These are phyloP conservation scores for Flaveria bidentis DNA, from an alignment of 129 eudicot species.

Conservation along the genomic window DNA sequence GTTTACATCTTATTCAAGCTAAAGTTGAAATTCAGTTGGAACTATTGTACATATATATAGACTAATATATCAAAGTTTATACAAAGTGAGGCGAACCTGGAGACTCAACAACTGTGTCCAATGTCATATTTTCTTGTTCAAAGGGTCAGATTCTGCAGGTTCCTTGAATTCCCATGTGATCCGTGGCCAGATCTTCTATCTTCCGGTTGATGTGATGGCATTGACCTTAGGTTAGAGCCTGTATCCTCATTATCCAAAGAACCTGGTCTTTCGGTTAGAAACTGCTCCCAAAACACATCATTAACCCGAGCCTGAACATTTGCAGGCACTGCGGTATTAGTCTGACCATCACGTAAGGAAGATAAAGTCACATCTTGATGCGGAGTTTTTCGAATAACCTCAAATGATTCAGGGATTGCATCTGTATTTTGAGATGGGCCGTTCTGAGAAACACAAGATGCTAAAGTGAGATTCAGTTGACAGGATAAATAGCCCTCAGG, in stretches of 20 bases:
- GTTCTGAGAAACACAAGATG: constrained; percentile 58
- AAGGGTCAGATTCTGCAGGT: constrained; percentile 60
- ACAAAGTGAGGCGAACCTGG: constrained; percentile 21
- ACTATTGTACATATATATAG: constrained; percentile 5
- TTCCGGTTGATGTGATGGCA: constrained; percentile 49
- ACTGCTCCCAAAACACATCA: constrained; percentile 93
- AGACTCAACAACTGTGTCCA: background rate
- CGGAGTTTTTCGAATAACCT: constrained; percentile 38
- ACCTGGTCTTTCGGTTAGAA: constrained; percentile 86
- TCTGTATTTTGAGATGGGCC: constrained; percentile 43
- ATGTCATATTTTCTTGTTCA: constrained; percentile 9
- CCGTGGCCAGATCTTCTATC: constrained; percentile 46
- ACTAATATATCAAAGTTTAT: constrained; percentile 17
- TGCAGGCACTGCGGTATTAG: constrained; percentile 42
- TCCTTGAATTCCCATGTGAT: constrained; percentile 44
- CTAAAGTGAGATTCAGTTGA: constrained; percentile 74
- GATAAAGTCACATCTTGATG: constrained; percentile 36
- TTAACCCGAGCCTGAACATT: constrained; percentile 56
- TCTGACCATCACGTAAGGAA: constrained; percentile 31
- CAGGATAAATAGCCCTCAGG: constrained; percentile 59
- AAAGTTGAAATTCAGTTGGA: background rate
- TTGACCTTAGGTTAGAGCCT: constrained; percentile 53
- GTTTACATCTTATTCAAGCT: constrained; percentile 14
- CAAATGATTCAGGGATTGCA: constrained; percentile 34
- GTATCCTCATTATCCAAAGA: constrained; percentile 72